Evolutionary conservation across 345 rosid species (phyloP).

Genomic region (Toxicodendron radicans): DNA sequence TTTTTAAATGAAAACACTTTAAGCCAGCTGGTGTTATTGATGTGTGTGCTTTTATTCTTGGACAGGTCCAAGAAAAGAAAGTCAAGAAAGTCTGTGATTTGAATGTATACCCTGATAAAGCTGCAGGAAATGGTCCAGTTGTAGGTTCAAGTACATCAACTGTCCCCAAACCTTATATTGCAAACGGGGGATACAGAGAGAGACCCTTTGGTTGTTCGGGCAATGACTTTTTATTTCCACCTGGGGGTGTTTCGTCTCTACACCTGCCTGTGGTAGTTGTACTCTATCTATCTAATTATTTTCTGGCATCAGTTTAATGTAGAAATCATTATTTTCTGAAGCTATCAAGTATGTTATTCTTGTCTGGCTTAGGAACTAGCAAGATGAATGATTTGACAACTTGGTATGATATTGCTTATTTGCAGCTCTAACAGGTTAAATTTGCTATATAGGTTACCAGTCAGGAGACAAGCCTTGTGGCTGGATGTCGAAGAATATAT

Average conservation of each 20-base stretch:
- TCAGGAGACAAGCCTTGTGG: slow-evolving; percentile 80
- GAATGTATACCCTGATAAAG: slow-evolving; percentile 62
- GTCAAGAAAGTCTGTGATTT: slow-evolving; percentile 77
- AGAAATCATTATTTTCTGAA: slow-evolving; percentile 2
- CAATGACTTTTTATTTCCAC: slow-evolving; percentile 57
- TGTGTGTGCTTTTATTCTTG: slow-evolving; percentile 15
- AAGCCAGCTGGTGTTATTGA: not conserved
- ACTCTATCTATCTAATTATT: slow-evolving; percentile 28
- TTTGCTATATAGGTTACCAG: slow-evolving; percentile 71
- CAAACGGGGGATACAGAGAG: slow-evolving; percentile 60
- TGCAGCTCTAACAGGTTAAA: slow-evolving; percentile 25
- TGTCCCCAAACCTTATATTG: slow-evolving; percentile 34
- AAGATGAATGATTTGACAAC: not conserved
- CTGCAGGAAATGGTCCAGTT: slow-evolving; percentile 44
- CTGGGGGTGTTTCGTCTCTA: slow-evolving; percentile 67
- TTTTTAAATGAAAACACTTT: not conserved
- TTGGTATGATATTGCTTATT: not conserved
- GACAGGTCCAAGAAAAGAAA: slow-evolving; percentile 94
- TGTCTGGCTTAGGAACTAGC: not conserved
- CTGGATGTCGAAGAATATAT: slow-evolving; percentile 93
- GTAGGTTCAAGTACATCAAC: slow-evolving; percentile 46
- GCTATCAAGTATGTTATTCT: not conserved
- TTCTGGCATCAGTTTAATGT: slow-evolving; percentile 1
- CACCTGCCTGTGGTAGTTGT: slow-evolving; percentile 92
- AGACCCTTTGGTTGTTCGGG: slow-evolving; percentile 30